Base-by-base conservation (phyloP, 495 filamentous ascomycete genomes). In the Trichoderma orchidacearum region DNA sequence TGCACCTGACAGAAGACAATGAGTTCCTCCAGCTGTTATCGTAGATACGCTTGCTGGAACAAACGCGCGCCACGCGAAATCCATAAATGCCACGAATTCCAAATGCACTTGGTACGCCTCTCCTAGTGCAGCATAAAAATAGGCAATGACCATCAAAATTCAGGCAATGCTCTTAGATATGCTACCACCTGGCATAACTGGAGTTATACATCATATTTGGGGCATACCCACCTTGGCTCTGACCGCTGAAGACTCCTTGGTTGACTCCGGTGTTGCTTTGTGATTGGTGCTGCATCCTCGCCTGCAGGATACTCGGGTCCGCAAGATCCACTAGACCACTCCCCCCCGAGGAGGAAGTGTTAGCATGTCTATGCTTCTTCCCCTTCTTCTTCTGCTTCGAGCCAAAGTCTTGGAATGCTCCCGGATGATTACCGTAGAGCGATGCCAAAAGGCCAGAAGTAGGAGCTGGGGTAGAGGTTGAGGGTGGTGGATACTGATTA, bases 351-450 rank as follows among this genome's bases (percentile, higher is more conserved):
- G 90, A 93, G 87, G 90, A 95, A 92, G 90, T 95, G 87, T 95
- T 94, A 93, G 90, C 90, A 85, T 95, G 89, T 85, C 89, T 94
- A 78, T 94, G 90, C 86, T 94, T 93, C 84, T 94, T 95, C 82
- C 88, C 89, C 87, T 95, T 95, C 87, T 95, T 95, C 87, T 93
- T 95, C 83, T 90, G 86, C 85, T 95, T 95, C 77, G 84, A 81
- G 74, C 83, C 85, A 79, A 83, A 82, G 68, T 90, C 89, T 80
- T 88, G 84, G 76, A 83, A 84, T 73, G 80, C 78, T 76, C 87
- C 86, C 77, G 85, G 72, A 80, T 86, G 89, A 70, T 84, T 72
- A 77, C 85, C 87, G 79, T 90, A 92, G 82, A 90, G 88, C 82
- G 85, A 85, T 84, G 80, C 83, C 72, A 89, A 76, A 79, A 87